Evolutionary conservation across 306 rosid species (phyloP).

Genomic region (Glycine soja): DNA sequence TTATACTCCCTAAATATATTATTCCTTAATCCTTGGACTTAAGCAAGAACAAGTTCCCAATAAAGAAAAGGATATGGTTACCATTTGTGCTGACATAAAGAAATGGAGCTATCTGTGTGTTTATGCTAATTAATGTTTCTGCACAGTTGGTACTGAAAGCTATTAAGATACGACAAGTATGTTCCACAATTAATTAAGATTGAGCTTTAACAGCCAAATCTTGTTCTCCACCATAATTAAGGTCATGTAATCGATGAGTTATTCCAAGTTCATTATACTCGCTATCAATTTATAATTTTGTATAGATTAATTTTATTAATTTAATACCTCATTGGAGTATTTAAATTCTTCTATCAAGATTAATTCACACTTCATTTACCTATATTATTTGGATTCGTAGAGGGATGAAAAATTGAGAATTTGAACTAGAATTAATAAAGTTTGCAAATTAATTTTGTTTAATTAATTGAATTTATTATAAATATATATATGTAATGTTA

Average conservation of each 20-base stretch:
- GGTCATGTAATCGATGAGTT: no score
- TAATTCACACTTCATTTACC: neutral
- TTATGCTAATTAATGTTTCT: constrained; percentile 41
- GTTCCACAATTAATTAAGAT: neutral
- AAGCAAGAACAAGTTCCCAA: constrained; percentile 6
- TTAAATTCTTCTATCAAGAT: no score
- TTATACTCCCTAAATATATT: constrained; percentile 29
- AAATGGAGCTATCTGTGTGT: constrained; percentile 27
- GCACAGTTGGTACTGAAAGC: constrained; percentile 26
- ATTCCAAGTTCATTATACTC: neutral
- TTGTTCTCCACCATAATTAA: neutral
- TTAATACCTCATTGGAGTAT: neutral
- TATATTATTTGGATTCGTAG: neutral
- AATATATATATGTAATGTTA: no score
- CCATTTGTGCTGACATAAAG: constrained; percentile 38
- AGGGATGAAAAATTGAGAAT: neutral
- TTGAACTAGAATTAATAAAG: no score
- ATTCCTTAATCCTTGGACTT: constrained; percentile 20
- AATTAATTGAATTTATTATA: no score
- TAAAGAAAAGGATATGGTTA: constrained; percentile 22
- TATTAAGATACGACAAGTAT: constrained; percentile 29
- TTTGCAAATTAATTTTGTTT: no score
- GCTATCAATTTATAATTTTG: neutral
- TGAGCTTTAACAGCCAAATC: constrained; percentile 33
- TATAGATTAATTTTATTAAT: neutral